These are phyloP conservation scores for Colletotrichum sp. DNA, from an alignment of 2,329 filamentous ascomycete species.

Conservation along the genomic window DNA sequence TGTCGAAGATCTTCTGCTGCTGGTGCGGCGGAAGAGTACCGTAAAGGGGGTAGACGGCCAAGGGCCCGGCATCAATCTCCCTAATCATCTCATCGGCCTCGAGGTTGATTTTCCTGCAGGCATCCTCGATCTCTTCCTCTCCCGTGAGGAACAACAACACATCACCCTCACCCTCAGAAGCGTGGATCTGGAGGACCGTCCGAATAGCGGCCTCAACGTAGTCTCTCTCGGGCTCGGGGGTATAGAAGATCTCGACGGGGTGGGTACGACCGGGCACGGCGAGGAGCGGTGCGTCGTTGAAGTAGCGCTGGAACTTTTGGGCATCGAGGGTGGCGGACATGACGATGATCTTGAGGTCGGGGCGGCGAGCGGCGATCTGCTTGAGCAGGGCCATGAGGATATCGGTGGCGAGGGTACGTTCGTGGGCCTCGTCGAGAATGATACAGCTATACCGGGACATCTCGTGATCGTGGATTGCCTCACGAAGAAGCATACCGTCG, in stretches of 20 bases:
- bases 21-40: slow-evolving; percentile 90
- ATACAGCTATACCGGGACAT: slow-evolving; percentile 95
- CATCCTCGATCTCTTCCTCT: slow-evolving; percentile 98
- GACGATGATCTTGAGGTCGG: slow-evolving; percentile 97
- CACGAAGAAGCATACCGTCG: slow-evolving; percentile 95
- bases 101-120: slow-evolving; percentile 86
- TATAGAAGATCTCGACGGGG: slow-evolving; percentile 98
- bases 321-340: slow-evolving; percentile 98
- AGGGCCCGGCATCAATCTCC: slow-evolving; percentile 88
- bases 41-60: slow-evolving; percentile 92
- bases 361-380: slow-evolving; percentile 79
- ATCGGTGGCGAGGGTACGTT: slow-evolving; percentile 95
- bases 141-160: slow-evolving; percentile 94
- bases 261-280: slow-evolving; percentile 95
- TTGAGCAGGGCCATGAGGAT: slow-evolving; percentile 97
- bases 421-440: slow-evolving; percentile 98
- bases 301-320: slow-evolving; percentile 97
- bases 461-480: slow-evolving; percentile 95
- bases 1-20: slow-evolving; percentile 95
- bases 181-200: slow-evolving; percentile 96
- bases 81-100: slow-evolving; percentile 91
- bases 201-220: slow-evolving; percentile 95
- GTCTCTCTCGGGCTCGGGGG: slow-evolving; percentile 91
- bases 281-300: slow-evolving; percentile 90
- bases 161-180: slow-evolving; percentile 89